Evolutionary conservation across 148 eudicot species (phyloP).

Genomic region (Camellia granthamiana): DNA sequence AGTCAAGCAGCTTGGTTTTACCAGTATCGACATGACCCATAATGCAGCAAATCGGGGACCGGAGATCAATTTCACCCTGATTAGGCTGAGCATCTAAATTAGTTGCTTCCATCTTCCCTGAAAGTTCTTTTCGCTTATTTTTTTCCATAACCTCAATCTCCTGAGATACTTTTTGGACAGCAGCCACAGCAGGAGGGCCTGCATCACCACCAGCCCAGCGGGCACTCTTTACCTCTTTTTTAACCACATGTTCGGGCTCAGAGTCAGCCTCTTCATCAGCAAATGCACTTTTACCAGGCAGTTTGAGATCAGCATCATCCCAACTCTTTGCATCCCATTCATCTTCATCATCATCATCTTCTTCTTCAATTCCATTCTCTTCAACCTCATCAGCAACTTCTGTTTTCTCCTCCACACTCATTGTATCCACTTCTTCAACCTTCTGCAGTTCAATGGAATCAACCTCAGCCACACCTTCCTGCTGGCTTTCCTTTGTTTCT

Average conservation of each 20-base stretch:
- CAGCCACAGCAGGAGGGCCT: slow-evolving; percentile 19
- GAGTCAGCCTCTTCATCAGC: slow-evolving; percentile 82
- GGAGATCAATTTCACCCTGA: slow-evolving; percentile 42
- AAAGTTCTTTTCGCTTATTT: slow-evolving; percentile 28
- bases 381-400: slow-evolving; percentile 42
- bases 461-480: slow-evolving; percentile 37
- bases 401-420: slow-evolving; percentile 33
- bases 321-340: slow-evolving; percentile 99
- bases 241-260: slow-evolving; percentile 40
- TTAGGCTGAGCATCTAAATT: slow-evolving; percentile 28
- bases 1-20: slow-evolving; percentile 87
- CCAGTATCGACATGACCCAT: slow-evolving; percentile 99
- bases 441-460: slow-evolving; percentile 49
- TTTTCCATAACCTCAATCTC: slow-evolving; percentile 30
- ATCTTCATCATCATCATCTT: slow-evolving; percentile 65
- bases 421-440: slow-evolving; percentile 33
- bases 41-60: slow-evolving; percentile 94
- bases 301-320: slow-evolving; percentile 73
- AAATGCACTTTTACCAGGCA: slow-evolving; percentile 70
- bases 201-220: slow-evolving; percentile 24
- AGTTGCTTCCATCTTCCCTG: slow-evolving; percentile 28
- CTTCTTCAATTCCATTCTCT: slow-evolving; percentile 45
- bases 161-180: slow-evolving; percentile 27
- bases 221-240: slow-evolving; percentile 38
- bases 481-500: slow-evolving; percentile 39